Percentiles rank a stretch among this genome's conserved stretches.
phyloP scores from a whole-genome alignment of 2,329 filamentous ascomycete genomes.

The Epichloe gansuensis region DNA sequence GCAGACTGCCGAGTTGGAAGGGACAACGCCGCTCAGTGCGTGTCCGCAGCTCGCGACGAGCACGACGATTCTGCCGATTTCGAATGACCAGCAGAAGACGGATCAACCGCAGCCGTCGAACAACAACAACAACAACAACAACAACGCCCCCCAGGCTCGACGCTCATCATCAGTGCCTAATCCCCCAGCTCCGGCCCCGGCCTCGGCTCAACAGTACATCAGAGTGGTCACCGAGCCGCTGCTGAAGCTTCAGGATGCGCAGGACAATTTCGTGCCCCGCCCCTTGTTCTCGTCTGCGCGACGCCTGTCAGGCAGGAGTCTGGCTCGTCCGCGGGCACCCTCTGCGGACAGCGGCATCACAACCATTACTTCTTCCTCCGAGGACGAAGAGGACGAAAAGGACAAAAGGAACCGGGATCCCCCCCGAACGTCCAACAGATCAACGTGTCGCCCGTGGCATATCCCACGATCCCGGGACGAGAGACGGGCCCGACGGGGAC shows the following conservation, averaged over 20 bases:
- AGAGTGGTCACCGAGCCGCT: constrained; percentile 3
- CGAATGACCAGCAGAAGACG: background rate
- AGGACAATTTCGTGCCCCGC: constrained; percentile 7
- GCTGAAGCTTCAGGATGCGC: background rate
- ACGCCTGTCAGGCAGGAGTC: constrained; percentile 11
- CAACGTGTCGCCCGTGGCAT: constrained; percentile 24
- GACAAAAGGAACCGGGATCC: constrained; percentile 10
- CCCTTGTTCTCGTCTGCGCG: constrained; percentile 14
- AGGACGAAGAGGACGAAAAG: constrained; percentile 10
- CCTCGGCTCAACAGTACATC: background rate
- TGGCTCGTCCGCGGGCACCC: constrained; percentile 13
- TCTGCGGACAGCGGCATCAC: constrained; percentile 22
- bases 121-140: background rate
- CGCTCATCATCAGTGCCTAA: background rate
- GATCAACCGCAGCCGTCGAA: background rate
- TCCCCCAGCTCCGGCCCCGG: background rate
- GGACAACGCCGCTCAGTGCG: constrained; percentile 8
- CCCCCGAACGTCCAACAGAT: constrained; percentile 11
- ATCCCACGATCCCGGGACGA: constrained; percentile 18
- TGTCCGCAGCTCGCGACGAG: constrained; percentile 5
- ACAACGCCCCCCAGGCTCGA: background rate
- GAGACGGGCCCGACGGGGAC: constrained; percentile 5
- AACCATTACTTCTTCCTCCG: constrained; percentile 19
- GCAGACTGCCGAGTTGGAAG: constrained; percentile 15
- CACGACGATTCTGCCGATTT: constrained; percentile 10